These are phyloP conservation scores for Przewalskia tangutica DNA, from an alignment of 257 asterid genomes.

Conservation along the genomic window DNA sequence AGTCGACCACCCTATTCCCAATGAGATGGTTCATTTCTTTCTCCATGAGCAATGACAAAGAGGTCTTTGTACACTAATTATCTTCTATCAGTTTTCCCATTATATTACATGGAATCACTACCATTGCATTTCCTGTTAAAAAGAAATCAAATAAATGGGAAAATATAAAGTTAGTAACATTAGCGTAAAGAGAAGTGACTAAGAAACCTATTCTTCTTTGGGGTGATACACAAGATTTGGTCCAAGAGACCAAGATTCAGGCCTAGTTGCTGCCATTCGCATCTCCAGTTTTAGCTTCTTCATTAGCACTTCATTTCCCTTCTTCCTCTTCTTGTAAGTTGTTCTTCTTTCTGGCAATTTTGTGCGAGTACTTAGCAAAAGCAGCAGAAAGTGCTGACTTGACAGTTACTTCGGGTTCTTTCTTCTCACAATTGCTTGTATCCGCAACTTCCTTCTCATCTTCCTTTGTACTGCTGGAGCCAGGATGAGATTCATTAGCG, in stretches of 20 bases:
- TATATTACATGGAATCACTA: not conserved
- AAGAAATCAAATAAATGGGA: not conserved
- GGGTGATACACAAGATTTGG: not conserved
- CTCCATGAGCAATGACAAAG: too few relatives aligned
- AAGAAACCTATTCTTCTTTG: not conserved
- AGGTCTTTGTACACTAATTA: not conserved
- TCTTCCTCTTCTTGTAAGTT: slow-evolving; percentile 22
- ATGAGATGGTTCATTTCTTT: too few relatives aligned
- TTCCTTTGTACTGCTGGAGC: slow-evolving; percentile 25
- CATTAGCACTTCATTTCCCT: slow-evolving; percentile 10
- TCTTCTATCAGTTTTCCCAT: not conserved
- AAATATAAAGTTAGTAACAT: not conserved
- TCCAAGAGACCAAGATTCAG: not conserved
- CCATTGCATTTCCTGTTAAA: not conserved
- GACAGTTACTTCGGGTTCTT: slow-evolving; percentile 45
- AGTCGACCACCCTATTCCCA: too few relatives aligned
- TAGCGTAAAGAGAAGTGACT: not conserved
- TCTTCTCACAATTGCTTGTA: slow-evolving; percentile 41
- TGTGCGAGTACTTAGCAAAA: slow-evolving; percentile 54
- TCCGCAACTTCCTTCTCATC: slow-evolving; percentile 24
- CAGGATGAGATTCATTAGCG: slow-evolving; percentile 19
- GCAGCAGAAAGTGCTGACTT: slow-evolving; percentile 75
- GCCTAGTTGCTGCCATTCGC: not conserved
- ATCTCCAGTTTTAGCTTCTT: slow-evolving; percentile 8
- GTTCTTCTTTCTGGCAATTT: slow-evolving; percentile 33